These are phyloP conservation scores for Podospora fimiseda DNA, from an alignment of 495 filamentous ascomycete species.

Conservation along the genomic window DNA sequence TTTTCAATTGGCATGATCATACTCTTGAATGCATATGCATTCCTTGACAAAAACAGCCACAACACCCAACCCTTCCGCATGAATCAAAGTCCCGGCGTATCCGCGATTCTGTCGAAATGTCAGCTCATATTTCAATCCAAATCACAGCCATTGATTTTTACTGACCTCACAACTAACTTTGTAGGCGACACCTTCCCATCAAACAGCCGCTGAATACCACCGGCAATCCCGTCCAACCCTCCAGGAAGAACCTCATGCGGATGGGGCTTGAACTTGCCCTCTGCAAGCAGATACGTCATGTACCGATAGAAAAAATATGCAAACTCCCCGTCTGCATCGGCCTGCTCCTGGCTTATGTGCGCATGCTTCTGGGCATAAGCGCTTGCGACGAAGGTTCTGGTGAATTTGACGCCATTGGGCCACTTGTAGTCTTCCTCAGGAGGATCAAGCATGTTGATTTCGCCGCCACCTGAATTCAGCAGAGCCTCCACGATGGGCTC, in stretches of 20 bases:
- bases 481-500: constrained; percentile 22
- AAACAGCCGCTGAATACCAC: constrained; percentile 26
- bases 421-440: constrained; percentile 19
- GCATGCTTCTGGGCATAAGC: constrained; percentile 14
- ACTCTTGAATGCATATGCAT: no score
- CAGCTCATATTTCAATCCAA: not conserved
- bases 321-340: constrained; percentile 29
- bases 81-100: not conserved
- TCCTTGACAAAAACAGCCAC: no score
- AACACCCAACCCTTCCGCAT: no score
- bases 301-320: constrained; percentile 29
- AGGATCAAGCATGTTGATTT: constrained; percentile 23
- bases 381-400: constrained; percentile 11
- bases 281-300: constrained; percentile 23
- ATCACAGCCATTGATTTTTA: not conserved
- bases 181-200: constrained; percentile 32
- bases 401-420: constrained; percentile 12
- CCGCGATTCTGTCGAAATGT: not conserved
- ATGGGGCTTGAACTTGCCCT: constrained; percentile 31
- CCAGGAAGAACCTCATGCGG: constrained; percentile 29
- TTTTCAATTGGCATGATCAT: no score
- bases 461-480: constrained; percentile 13
- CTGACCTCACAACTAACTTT: constrained; percentile 36
- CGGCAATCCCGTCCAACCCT: constrained; percentile 28
- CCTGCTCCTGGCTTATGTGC: constrained; percentile 11